Conservation (phyloP, 1,284 basidiomycete species). For the Heterobasidion irregulare region DNA sequence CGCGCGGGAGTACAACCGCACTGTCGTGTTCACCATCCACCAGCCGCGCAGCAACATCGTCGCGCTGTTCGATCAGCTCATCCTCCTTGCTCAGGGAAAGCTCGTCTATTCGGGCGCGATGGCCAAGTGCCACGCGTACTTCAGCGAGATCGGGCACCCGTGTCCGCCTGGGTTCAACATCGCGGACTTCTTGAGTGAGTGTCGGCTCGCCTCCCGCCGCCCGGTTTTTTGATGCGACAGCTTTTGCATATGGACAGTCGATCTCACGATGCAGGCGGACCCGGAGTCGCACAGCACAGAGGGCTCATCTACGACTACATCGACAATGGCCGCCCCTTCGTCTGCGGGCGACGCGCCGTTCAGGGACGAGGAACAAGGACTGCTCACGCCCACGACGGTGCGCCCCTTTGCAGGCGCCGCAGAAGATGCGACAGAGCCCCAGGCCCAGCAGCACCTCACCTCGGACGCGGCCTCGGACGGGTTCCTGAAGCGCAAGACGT, state of each 20-base stretch:
- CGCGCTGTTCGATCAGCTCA: conserved; percentile 85
- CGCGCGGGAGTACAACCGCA: conserved; percentile 87
- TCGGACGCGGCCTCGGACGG: conserved; percentile 35
- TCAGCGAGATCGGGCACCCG: conserved; percentile 68
- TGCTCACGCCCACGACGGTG: conserved; percentile 18
- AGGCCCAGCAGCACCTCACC: conserved; percentile 36
- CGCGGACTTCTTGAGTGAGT: conserved; percentile 87
- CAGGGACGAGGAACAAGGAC: conserved; percentile 55
- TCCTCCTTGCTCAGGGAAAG: conserved; percentile 81
- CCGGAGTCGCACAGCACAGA: conserved; percentile 33
- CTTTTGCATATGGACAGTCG: conserved; percentile 38
- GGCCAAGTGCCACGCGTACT: conserved; percentile 71
- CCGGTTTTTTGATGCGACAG: neutral
- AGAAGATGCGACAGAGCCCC: conserved; percentile 47
- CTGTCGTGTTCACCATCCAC: conserved; percentile 95
- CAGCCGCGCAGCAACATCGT: conserved; percentile 99
- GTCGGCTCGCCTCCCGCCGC: neutral
- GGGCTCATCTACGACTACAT: conserved; percentile 22
- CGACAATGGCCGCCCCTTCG: conserved; percentile 19
- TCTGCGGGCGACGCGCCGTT: conserved; percentile 33
- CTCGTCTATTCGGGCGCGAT: conserved; percentile 80
- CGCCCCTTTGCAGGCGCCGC: conserved; percentile 5
- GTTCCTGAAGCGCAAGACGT: conserved; percentile 69
- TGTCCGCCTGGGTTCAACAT: conserved; percentile 98
- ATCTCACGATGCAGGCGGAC: conserved; percentile 77